These are phyloP conservation scores for Aphanomyces astaci DNA, from an alignment of 352 stramenopile species.

Conservation along the genomic window DNA sequence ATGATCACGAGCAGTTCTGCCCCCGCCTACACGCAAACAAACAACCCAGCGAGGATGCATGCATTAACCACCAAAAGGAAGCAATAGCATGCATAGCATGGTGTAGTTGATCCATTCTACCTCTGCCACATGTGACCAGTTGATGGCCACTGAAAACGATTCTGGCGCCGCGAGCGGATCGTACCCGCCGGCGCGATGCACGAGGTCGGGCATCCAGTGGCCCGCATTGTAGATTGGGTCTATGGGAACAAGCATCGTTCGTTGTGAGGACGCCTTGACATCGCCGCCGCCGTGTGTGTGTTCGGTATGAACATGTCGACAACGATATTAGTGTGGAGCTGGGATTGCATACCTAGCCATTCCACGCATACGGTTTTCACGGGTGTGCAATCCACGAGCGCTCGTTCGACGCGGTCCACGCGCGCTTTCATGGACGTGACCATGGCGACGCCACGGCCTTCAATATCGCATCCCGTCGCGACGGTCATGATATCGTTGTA, in stretches of 20 bases:
- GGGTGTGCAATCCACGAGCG: constrained; percentile 4
- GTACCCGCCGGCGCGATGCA: constrained; percentile 14
- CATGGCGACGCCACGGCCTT: constrained; percentile 4
- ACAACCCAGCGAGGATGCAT: too few relatives aligned
- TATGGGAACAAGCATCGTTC: too few relatives aligned
- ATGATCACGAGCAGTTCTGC: constrained; percentile 21
- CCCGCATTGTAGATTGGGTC: constrained; percentile 23
- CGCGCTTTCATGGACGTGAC: constrained; percentile 1
- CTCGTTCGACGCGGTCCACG: constrained; percentile 7
- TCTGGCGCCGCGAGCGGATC: constrained; percentile 19
- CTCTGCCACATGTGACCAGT: constrained; percentile 14
- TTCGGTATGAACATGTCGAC: too few relatives aligned
- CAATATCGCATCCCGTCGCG: neutral
- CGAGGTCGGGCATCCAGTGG: constrained; percentile 22
- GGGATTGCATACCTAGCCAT: neutral
- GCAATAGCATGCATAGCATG: too few relatives aligned
- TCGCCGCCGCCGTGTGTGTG: too few relatives aligned
- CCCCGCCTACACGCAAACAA: neutral
- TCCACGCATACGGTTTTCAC: constrained; percentile 22
- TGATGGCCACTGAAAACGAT: constrained; percentile 20
- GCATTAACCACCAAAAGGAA: too few relatives aligned
- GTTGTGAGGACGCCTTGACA: too few relatives aligned
- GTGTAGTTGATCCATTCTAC: too few relatives aligned
- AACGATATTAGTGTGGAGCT: too few relatives aligned
- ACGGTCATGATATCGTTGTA: constrained; percentile 17